These are phyloP conservation scores for Talaromyces trachyspermus DNA, from an alignment of 495 filamentous ascomycete genomes.

Conservation along the genomic window DNA sequence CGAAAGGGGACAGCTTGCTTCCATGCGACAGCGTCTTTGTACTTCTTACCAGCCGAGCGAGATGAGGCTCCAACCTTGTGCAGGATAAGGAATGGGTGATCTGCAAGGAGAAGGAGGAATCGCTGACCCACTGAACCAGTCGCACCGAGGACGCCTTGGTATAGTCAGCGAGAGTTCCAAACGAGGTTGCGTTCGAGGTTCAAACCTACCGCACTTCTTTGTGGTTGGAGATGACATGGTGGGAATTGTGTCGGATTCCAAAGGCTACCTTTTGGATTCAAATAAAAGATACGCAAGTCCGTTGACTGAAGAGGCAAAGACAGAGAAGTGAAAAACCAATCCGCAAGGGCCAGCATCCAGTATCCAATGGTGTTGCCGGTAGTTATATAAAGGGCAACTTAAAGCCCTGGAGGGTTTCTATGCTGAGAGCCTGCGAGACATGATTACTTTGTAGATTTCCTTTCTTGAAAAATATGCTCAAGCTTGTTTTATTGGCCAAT, in stretches of 20 bases:
- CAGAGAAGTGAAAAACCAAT: no score
- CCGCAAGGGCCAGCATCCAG: no score
- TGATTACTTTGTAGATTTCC: no score
- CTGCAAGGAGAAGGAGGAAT: constrained; percentile 74
- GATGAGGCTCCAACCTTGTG: constrained; percentile 73
- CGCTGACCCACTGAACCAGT: constrained; percentile 76
- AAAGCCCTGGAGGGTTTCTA: no score
- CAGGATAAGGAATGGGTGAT: constrained; percentile 69
- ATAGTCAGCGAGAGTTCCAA: constrained; percentile 12
- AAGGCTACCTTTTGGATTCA: background rate
- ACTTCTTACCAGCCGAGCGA: constrained; percentile 72
- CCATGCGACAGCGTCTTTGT: constrained; percentile 77
- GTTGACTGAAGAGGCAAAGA: no score
- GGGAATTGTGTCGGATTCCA: no score
- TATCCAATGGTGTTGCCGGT: no score
- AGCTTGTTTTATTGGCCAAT: no score
- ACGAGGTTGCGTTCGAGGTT: background rate
- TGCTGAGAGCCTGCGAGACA: no score
- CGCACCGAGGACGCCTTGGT: constrained; percentile 37
- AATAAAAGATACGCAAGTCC: no score
- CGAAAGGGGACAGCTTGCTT: constrained; percentile 74
- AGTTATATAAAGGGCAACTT: no score
- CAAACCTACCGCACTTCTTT: constrained; percentile 41
- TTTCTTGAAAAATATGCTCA: no score
- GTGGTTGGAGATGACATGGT: constrained; percentile 13